Percentiles rank a stretch among this genome's conserved stretches.
These are phyloP conservation scores for Ganoderma resinaceum DNA, from an alignment of 1,284 basidiomycete genomes.

Conservation along the genomic window DNA sequence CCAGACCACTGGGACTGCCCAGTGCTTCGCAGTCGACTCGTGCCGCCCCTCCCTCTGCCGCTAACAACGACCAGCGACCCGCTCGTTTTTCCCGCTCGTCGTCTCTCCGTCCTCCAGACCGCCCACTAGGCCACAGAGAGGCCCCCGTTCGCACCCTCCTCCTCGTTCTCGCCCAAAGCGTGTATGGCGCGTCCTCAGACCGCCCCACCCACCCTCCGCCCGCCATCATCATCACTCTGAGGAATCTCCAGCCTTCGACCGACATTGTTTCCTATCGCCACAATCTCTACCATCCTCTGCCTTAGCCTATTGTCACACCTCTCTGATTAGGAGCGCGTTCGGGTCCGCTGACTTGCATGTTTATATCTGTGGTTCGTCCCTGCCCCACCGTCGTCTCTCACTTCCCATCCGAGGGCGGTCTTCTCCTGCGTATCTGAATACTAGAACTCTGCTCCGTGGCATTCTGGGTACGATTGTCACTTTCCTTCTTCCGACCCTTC, in stretches of 20 bases:
- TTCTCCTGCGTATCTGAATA: conserved; percentile 29
- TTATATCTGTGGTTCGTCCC: conserved; percentile 30
- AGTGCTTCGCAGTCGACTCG: conserved; percentile 24
- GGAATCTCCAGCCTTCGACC: conserved; percentile 18
- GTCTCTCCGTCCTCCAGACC: conserved; percentile 13
- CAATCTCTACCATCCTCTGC: conserved; percentile 14
- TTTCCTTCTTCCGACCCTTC: conserved; percentile 20
- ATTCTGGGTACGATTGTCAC: conserved; percentile 32
- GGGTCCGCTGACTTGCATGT: conserved; percentile 34
- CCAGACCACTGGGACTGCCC: conserved; percentile 19
- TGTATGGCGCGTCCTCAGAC: conserved; percentile 24
- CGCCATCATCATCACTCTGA: conserved; percentile 20
- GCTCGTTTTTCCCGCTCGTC: conserved; percentile 30
- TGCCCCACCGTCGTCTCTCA: conserved; percentile 22
- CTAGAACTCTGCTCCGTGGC: conserved; percentile 28
- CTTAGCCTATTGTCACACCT: conserved; percentile 19
- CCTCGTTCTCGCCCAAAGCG: conserved; percentile 6
- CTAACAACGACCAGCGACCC: conserved; percentile 35
- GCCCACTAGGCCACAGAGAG: conserved; percentile 11
- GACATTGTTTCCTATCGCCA: conserved; percentile 23
- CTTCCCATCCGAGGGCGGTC: conserved; percentile 27
- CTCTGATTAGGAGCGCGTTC: conserved; percentile 21
- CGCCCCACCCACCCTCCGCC: conserved; percentile 15
- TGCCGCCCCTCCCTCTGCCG: conserved; percentile 27
- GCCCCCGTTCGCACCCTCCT: conserved; percentile 1